A percentile compares a stretch with the other conserved stretches of the same genome.
Evolutionary conservation across 2,329 filamentous ascomycete genomes (phyloP).

Genomic region (Colletotrichum lindemuthianum): DNA sequence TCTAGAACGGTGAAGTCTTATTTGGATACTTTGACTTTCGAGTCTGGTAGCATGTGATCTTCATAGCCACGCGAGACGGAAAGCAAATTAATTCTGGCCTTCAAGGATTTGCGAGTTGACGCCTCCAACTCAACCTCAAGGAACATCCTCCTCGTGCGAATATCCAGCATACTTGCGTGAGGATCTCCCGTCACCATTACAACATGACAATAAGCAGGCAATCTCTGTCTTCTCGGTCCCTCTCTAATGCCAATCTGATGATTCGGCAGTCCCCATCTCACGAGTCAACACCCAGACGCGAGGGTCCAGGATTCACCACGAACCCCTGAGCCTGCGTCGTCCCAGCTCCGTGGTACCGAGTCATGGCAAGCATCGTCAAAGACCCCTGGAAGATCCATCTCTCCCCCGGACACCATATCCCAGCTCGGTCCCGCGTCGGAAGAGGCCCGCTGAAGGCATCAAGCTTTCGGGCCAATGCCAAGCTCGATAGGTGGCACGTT

Average conservation of each 20-base stretch:
- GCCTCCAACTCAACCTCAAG: no score
- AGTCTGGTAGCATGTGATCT: no score
- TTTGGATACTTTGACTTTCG: no score
- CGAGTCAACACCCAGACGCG: constrained; percentile 8
- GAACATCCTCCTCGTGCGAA: no score
- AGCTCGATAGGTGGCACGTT: constrained; percentile 12
- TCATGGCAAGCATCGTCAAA: background rate
- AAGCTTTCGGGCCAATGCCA: constrained; percentile 20
- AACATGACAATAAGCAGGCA: no score
- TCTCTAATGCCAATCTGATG: no score
- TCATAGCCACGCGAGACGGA: background rate
- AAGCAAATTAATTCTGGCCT: background rate
- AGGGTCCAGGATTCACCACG: background rate
- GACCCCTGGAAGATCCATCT: background rate
- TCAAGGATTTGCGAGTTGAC: no score
- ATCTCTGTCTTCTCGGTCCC: no score
- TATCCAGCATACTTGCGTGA: no score
- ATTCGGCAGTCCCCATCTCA: background rate
- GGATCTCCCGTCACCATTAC: no score
- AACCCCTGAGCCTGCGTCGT: constrained; percentile 5
- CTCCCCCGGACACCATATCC: background rate
- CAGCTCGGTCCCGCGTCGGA: constrained; percentile 4
- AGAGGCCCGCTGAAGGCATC: background rate
- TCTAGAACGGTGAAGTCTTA: background rate
- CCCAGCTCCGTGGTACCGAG: constrained; percentile 13